A percentile compares a stretch with the other conserved stretches of the same genome.
phyloP scores from a whole-genome alignment of 345 rosid genomes.

The Angophora floribunda region DNA sequence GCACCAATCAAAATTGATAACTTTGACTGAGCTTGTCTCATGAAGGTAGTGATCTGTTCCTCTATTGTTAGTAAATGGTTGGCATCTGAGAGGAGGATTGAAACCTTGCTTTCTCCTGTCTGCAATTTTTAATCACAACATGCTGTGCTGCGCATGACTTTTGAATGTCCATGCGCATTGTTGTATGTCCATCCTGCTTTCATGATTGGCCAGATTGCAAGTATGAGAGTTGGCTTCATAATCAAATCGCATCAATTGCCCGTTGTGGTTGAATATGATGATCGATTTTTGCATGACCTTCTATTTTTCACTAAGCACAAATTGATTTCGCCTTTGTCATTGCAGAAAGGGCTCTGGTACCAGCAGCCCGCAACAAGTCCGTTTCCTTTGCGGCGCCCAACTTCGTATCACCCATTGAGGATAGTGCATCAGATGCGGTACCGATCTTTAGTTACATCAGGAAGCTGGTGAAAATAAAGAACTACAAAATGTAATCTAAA shows the following conservation, averaged over 20 bases:
- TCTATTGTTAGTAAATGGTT: background rate
- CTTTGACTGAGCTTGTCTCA: constrained; percentile 34
- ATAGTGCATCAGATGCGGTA: background rate
- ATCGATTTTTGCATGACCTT: background rate
- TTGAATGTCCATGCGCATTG: background rate
- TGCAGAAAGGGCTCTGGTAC: background rate
- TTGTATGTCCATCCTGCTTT: background rate
- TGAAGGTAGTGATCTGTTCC: background rate
- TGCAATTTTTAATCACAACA: background rate
- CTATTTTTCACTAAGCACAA: background rate
- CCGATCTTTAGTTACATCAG: background rate
- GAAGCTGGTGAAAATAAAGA: background rate
- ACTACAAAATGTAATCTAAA: background rate
- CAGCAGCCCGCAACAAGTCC: background rate
- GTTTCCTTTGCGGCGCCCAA: background rate
- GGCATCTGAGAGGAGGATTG: background rate
- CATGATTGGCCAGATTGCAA: background rate
- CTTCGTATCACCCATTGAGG: background rate
- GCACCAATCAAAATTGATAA: constrained; percentile 61
- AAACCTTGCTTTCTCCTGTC: background rate
- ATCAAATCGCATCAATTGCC: background rate
- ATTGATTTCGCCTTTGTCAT: background rate
- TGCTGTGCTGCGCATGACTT: background rate
- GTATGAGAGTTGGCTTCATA: background rate
- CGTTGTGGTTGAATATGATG: background rate